phyloP scores from a whole-genome alignment of 2,329 filamentous ascomycete genomes.

The Beauveria caledonica region DNA sequence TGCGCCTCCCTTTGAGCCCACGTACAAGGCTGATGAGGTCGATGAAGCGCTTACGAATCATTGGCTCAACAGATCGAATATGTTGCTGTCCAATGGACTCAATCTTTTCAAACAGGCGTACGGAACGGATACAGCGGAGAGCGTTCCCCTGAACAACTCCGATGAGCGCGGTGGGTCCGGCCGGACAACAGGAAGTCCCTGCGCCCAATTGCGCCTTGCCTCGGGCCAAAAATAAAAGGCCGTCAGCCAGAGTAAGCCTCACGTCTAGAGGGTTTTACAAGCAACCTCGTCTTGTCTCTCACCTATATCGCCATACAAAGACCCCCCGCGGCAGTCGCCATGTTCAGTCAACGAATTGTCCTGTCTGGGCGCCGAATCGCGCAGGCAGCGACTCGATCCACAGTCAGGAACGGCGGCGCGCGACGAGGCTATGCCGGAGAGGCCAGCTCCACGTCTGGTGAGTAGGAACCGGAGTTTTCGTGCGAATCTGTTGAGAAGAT shows the following conservation, averaged over 20 bases:
- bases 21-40: background rate
- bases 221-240: background rate
- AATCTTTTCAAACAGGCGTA: background rate
- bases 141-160: slow-evolving; percentile 1
- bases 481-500: slow-evolving; percentile 1
- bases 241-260: background rate
- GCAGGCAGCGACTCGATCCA: slow-evolving; percentile 15
- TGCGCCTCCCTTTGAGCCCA: background rate
- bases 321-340: background rate
- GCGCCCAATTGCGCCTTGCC: background rate
- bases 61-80: background rate
- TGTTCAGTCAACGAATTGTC: slow-evolving; percentile 19
- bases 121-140: background rate
- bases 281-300: background rate
- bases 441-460: slow-evolving; percentile 17
- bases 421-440: slow-evolving; percentile 19
- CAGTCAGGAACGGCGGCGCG: slow-evolving; percentile 12
- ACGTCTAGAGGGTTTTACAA: background rate
- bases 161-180: background rate
- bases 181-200: background rate
- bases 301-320: background rate
- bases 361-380: slow-evolving; percentile 19
- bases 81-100: background rate
- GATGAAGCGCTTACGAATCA: background rate
- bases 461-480: slow-evolving; percentile 12